Evolutionary conservation across 2,329 filamentous ascomycete species (phyloP).

Genomic region (Xylariaceae sp.): DNA sequence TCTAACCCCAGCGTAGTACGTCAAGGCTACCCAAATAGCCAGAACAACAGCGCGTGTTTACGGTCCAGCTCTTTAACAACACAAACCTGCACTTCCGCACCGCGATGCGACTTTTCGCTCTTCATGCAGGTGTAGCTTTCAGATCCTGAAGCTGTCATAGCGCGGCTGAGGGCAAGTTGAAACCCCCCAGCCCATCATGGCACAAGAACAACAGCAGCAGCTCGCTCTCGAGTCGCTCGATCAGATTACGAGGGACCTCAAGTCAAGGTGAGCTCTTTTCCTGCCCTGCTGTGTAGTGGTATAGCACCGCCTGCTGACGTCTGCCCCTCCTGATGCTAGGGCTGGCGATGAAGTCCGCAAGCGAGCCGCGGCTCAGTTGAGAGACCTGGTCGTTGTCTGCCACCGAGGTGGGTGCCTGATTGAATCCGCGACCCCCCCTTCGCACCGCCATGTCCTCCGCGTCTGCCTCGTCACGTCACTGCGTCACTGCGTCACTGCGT

Average conservation of each 20-base stretch:
- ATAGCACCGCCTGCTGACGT: not conserved
- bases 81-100: slow-evolving; percentile 20
- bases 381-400: slow-evolving; percentile 49
- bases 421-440: not conserved
- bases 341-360: slow-evolving; percentile 47
- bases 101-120: slow-evolving; percentile 16
- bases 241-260: slow-evolving; percentile 48
- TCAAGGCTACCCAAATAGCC: not conserved
- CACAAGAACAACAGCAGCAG: slow-evolving; percentile 45
- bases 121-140: slow-evolving; percentile 23
- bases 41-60: not conserved
- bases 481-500: not conserved
- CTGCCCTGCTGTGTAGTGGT: not conserved
- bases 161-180: slow-evolving; percentile 22
- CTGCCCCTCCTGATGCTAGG: slow-evolving; percentile 19
- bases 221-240: slow-evolving; percentile 53
- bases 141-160: slow-evolving; percentile 29
- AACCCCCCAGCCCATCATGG: slow-evolving; percentile 28
- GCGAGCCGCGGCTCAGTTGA: slow-evolving; percentile 48
- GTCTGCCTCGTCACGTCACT: not conserved
- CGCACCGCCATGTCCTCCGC: not conserved
- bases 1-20: no score
- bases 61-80: not conserved
- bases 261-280: slow-evolving; percentile 42
- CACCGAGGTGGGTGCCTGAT: slow-evolving; percentile 47